Percentiles rank a stretch among this genome's conserved stretches.
phyloP scores from a whole-genome alignment of 2,329 filamentous ascomycete genomes.

The Apiospora arundinis region DNA sequence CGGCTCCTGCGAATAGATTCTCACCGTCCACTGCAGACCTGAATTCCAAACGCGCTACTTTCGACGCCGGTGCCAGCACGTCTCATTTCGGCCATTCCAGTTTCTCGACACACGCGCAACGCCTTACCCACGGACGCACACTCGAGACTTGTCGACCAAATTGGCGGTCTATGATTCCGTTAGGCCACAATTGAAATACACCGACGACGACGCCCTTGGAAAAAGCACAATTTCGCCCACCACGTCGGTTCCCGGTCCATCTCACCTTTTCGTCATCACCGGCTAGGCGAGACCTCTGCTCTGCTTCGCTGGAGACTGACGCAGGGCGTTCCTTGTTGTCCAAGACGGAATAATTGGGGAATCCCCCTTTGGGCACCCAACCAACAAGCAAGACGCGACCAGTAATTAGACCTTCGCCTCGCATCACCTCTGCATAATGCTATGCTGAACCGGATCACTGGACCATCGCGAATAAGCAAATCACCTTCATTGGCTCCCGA shows the following conservation, averaged over 20 bases:
- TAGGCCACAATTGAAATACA: constrained; percentile 17
- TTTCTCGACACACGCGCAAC: constrained; percentile 17
- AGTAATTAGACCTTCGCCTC: constrained; percentile 20
- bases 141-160: background rate
- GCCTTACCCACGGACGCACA: constrained; percentile 9
- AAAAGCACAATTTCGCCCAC: background rate
- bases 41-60: constrained; percentile 16
- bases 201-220: background rate
- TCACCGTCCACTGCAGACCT: background rate
- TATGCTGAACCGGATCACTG: constrained; percentile 23
- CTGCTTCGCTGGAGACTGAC: background rate
- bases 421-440: constrained; percentile 20
- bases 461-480: constrained; percentile 23
- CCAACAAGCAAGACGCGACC: constrained; percentile 20
- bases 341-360: constrained; percentile 10
- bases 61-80: constrained; percentile 15
- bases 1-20: background rate
- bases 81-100: constrained; percentile 15
- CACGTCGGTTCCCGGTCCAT: background rate
- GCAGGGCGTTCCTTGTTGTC: constrained; percentile 13
- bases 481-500: constrained; percentile 6
- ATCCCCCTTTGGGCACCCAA: constrained; percentile 7
- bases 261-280: background rate
- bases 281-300: background rate
- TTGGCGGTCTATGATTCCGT: background rate